These are phyloP conservation scores for Colletotrichum australisinense DNA, from an alignment of 2,329 filamentous ascomycete species.

Conservation along the genomic window DNA sequence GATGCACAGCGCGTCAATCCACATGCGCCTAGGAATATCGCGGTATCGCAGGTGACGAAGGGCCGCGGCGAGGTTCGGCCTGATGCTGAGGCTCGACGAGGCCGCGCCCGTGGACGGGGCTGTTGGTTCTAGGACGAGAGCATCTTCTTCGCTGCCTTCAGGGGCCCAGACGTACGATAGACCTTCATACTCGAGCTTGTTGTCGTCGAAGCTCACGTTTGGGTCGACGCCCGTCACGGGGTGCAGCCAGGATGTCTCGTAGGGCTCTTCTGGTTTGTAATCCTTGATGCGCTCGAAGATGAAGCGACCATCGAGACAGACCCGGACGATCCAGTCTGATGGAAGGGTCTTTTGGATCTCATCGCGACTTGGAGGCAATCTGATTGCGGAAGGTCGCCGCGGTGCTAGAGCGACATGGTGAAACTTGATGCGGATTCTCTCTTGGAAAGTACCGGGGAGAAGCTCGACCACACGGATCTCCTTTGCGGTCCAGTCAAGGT, in stretches of 20 bases:
- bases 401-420: background rate
- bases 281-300: background rate
- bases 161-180: constrained; percentile 40
- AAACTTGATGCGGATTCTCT: constrained; percentile 5
- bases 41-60: constrained; percentile 54
- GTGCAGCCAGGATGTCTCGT: constrained; percentile 8
- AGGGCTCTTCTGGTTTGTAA: background rate
- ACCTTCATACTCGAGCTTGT: constrained; percentile 35
- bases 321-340: background rate
- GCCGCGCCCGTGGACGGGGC: constrained; percentile 4
- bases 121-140: constrained; percentile 33
- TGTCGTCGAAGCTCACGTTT: constrained; percentile 4
- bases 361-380: background rate
- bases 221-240: background rate
- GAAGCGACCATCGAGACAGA: background rate
- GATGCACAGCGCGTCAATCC: constrained; percentile 36
- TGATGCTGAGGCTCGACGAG: background rate
- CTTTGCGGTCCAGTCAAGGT: background rate
- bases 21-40: constrained; percentile 65
- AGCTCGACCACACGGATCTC: background rate
- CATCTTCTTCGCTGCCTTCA: constrained; percentile 21
- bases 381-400: background rate
- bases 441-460: background rate
- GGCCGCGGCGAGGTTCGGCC: constrained; percentile 39
- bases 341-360: constrained; percentile 5